Conservation (phyloP, 2,329 filamentous ascomycete species). For the Aspergillus floridensis region DNA sequence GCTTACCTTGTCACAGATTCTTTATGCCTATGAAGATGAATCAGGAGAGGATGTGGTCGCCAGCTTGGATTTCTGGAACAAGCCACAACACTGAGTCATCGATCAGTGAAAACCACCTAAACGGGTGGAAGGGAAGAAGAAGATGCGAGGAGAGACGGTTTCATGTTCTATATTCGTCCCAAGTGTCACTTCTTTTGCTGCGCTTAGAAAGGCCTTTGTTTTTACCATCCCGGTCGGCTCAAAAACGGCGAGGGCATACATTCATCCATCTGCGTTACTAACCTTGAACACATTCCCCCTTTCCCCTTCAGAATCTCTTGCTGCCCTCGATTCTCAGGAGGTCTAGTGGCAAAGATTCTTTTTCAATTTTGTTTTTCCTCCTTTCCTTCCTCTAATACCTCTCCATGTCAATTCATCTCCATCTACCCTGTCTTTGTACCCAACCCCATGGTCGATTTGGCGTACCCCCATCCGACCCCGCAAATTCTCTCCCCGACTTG, state of each 20-base stretch:
- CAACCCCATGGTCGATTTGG: neutral
- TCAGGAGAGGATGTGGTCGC: constrained; percentile 89
- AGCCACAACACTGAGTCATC: constrained; percentile 32
- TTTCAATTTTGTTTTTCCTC: neutral
- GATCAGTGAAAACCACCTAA: constrained; percentile 4
- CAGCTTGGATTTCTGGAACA: constrained; percentile 94
- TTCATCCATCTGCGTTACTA: constrained; percentile 14
- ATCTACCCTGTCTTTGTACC: constrained; percentile 3
- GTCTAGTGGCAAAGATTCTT: neutral
- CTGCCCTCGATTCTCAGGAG: neutral
- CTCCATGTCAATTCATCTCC: constrained; percentile 5
- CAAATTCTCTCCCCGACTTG: constrained; percentile 16
- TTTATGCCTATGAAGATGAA: constrained; percentile 98
- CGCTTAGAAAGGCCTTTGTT: constrained; percentile 17
- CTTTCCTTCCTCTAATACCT: constrained; percentile 6
- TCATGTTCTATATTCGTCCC: neutral
- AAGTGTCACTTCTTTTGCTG: constrained; percentile 15
- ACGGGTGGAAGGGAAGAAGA: constrained; percentile 10
- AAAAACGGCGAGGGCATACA: neutral
- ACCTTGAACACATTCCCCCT: neutral
- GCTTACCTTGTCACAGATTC: constrained; percentile 62
- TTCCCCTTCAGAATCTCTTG: neutral
- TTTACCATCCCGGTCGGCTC: constrained; percentile 4
- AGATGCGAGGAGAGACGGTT: neutral
- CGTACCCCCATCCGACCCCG: neutral